Percentiles rank a stretch among this genome's conserved stretches.
phyloP scores from a whole-genome alignment of 371 early-diverging fungal species.

The Zancudomyces culisetae region DNA sequence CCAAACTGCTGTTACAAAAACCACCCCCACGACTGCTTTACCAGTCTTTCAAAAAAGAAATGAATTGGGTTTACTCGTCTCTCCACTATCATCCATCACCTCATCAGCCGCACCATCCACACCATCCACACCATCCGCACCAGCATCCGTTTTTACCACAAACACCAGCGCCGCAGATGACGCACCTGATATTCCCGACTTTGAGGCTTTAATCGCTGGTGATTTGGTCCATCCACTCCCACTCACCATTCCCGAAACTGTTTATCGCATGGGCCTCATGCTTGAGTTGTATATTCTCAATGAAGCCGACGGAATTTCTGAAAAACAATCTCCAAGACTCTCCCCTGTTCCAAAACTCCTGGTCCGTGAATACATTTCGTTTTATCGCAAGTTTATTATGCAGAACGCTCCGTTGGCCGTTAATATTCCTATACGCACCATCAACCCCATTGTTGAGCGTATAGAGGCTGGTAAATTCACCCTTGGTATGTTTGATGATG shows the following conservation, averaged over 20 bases:
- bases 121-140: too few relatives aligned
- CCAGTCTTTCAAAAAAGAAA: too few relatives aligned
- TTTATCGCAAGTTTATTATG: conserved; percentile 2
- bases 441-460: background rate
- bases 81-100: too few relatives aligned
- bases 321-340: background rate
- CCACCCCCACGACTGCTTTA: too few relatives aligned
- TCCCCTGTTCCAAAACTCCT: background rate
- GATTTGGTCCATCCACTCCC: conserved; percentile 5
- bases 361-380: background rate
- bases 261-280: conserved; percentile 2
- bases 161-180: background rate
- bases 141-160: background rate
- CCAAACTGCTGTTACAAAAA: too few relatives aligned
- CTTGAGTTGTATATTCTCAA: background rate
- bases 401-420: conserved; percentile 1
- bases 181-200: background rate
- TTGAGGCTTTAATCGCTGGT: background rate
- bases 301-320: background rate
- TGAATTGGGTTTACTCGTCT: too few relatives aligned
- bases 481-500: conserved; percentile 4
- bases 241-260: conserved; percentile 1
- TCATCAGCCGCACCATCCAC: too few relatives aligned
- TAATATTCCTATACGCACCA: background rate
- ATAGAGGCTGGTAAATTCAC: conserved; percentile 1